Base-by-base conservation (phyloP, 345 rosid genomes). In the Limnanthes douglasii region DNA sequence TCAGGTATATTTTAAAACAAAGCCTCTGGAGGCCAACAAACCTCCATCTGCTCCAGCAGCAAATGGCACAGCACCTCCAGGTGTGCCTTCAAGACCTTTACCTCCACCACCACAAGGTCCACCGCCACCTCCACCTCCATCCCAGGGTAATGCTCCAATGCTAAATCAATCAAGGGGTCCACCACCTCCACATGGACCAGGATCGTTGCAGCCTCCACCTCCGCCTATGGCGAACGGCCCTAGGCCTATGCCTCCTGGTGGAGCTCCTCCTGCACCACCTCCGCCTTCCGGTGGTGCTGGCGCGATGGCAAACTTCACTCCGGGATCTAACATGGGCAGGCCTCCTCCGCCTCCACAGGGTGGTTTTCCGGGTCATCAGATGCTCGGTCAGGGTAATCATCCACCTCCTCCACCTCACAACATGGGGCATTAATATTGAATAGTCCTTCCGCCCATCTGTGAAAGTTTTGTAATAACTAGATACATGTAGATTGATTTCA, bases 1-100 rank as follows among this genome's bases (percentile, higher is more conserved):
- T 66, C 98, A 90, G 56, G 66, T 90, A 36, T 84, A 80, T 51
- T 84, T 90, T 61, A 90, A 90, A 52, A 19, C 64, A 26, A 90
- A 75, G 54, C 85, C 93, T 20, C 75, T 53, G 28, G 98, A 90
- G 63, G 47, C 56, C n/a, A 75, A 40, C 68, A 83, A 77, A 51
- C 86, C 86, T 26, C 95, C 49, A 48, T 40, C 73, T 19, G 47
- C 73, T 6, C 61, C 72, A 56, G 75, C 70, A 37, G 54, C 72
- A 10, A 78, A 90, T 18, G 85, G 83, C 15, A 43, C 64, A 22
- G 21, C 64, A 1, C 78, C 74, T 7, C 92, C 93, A 25, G 77
- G 72, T 33, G 77, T 28, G 13, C 83, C 67, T 0, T 63, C 84
- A 8, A 61, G 69, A 55, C 45, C 68, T 32, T 27, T 48, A 20